Evolutionary conservation across 176 grass and related monocot species (phyloP).

Genomic region (Rhynchospora breviuscula): DNA sequence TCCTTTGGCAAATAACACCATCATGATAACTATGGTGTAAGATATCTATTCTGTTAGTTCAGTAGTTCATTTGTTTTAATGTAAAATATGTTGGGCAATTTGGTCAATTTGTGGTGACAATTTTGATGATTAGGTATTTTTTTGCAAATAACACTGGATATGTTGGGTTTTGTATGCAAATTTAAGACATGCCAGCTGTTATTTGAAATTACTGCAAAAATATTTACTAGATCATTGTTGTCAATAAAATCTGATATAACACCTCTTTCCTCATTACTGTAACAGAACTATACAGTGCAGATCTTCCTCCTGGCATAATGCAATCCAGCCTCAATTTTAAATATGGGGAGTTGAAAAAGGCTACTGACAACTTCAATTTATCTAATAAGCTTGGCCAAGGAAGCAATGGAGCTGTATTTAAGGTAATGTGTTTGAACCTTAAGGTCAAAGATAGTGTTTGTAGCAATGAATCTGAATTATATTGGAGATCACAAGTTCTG

Average conservation of each 20-base stretch:
- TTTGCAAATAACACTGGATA: background rate
- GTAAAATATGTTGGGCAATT: background rate
- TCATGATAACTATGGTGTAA: background rate
- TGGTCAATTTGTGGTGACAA: too few species aligned
- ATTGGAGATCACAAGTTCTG: background rate
- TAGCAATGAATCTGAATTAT: background rate
- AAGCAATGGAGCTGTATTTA: constrained; percentile 70
- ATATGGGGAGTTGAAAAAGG: constrained; percentile 64
- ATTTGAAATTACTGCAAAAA: background rate
- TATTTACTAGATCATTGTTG: background rate
- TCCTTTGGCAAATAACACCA: background rate
- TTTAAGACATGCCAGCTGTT: background rate
- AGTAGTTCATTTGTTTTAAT: background rate
- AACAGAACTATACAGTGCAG: constrained; percentile 48
- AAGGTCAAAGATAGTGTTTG: background rate
- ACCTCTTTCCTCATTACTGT: background rate
- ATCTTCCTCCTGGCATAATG: constrained; percentile 39
- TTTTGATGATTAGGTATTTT: background rate
- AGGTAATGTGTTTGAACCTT: constrained; percentile 34
- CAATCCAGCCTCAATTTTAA: constrained; percentile 72
- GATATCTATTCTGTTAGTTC: background rate
- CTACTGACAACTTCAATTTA: constrained; percentile 57
- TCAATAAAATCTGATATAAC: background rate
- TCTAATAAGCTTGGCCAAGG: constrained; percentile 90
- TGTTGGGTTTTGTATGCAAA: background rate